phyloP scores from a whole-genome alignment of 2,329 filamentous ascomycete species.

The Sordariomycetes sp. region DNA sequence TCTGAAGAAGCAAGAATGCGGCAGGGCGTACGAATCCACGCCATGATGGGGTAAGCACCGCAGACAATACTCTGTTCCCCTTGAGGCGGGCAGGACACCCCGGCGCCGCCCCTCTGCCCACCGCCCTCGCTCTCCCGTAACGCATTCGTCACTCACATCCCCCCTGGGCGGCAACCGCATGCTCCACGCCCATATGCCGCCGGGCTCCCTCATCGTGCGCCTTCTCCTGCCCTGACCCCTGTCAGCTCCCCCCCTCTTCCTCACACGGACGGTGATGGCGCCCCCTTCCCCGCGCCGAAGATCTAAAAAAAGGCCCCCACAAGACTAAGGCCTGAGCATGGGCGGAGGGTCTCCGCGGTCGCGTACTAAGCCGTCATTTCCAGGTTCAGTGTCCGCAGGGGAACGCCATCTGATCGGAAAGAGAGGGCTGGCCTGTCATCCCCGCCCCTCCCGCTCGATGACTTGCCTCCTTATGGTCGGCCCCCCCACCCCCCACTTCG shows the following conservation, averaged over 20 bases:
- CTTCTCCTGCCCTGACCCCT: background rate
- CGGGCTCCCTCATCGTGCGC: background rate
- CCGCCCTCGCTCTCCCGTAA: conserved; percentile 9
- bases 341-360: background rate
- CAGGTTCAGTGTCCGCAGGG: background rate
- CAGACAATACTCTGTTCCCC: background rate
- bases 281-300: background rate
- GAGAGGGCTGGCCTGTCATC: background rate
- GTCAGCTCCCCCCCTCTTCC: background rate
- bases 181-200: background rate
- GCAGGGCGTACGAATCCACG: background rate
- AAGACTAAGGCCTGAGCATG: background rate
- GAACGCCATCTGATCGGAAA: background rate
- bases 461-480: background rate
- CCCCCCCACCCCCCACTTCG: background rate
- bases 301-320: conserved; percentile 1
- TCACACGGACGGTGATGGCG: background rate
- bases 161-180: background rate
- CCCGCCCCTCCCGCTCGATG: background rate
- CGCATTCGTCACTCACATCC: background rate
- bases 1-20: background rate
- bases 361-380: conserved; percentile 4
- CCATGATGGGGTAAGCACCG: background rate
- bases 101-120: conserved; percentile 2
- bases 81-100: conserved; percentile 5